These are phyloP conservation scores for Citrus hindsii DNA, from an alignment of 345 rosid genomes.

Conservation along the genomic window DNA sequence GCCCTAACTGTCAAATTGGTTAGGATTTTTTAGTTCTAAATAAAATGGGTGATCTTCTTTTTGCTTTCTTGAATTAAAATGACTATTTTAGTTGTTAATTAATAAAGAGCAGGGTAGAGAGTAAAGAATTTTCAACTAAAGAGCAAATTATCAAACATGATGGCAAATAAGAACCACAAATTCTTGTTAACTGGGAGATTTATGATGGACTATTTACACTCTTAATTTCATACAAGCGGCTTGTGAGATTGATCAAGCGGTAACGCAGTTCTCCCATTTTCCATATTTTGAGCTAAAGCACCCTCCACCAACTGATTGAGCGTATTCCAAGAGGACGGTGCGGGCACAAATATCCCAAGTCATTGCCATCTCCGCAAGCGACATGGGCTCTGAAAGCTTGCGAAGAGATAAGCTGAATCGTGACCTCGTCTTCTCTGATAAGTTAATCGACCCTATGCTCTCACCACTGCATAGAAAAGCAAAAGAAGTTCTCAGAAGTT, in stretches of 20 bases:
- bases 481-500: not conserved
- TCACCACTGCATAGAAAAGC: not conserved
- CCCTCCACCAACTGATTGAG: constrained; percentile 2
- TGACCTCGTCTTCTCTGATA: constrained; percentile 6
- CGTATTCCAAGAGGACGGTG: constrained; percentile 2
- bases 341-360: constrained; percentile 14
- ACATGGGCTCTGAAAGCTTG: constrained; percentile 12
- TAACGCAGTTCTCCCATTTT: constrained; percentile 6
- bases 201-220: not conserved
- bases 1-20: no score
- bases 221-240: not conserved
- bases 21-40: no score
- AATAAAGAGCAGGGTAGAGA: no score
- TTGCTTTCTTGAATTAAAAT: no score
- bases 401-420: not conserved
- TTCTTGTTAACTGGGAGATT: not conserved
- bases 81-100: no score
- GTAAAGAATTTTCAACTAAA: not conserved
- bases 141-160: not conserved
- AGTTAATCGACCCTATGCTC: not conserved
- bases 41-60: no score
- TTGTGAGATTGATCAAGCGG: not conserved
- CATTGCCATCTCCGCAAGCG: constrained; percentile 11
- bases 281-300: constrained; percentile 21
- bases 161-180: not conserved